phyloP scores from a whole-genome alignment of 129 eudicot genomes.

The Pseudognaphalium luteoalbum region DNA sequence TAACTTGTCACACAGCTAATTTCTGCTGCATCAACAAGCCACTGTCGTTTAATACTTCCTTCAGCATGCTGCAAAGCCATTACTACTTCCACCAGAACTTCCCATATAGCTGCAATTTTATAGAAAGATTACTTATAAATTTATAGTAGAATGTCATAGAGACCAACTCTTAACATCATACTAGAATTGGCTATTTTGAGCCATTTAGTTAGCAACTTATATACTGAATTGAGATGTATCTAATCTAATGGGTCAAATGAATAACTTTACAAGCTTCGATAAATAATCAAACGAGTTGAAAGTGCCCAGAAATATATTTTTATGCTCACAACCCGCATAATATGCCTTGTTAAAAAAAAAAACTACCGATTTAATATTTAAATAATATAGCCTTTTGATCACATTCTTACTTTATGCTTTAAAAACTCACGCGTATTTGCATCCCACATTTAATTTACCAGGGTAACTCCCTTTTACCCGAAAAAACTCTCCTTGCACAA shows the following conservation, averaged over 20 bases:
- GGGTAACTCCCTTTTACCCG: too few species aligned
- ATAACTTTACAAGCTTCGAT: background rate
- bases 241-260: background rate
- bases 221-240: background rate
- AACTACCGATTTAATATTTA: too few species aligned
- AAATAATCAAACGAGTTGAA: background rate
- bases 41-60: conserved; percentile 64
- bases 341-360: too few species aligned
- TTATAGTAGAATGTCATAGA: background rate
- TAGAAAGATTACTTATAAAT: background rate
- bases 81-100: conserved; percentile 64
- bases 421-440: too few species aligned
- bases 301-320: too few species aligned
- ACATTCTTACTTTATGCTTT: too few species aligned
- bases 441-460: too few species aligned
- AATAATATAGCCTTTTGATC: too few species aligned
- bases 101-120: conserved; percentile 69
- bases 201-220: background rate
- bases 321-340: too few species aligned
- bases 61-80: conserved; percentile 64
- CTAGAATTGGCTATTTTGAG: background rate
- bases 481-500: too few species aligned
- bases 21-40: conserved; percentile 83
- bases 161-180: background rate
- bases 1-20: conserved; percentile 75